These are phyloP conservation scores for Clonostachys rhizophaga DNA, from an alignment of 2,329 filamentous ascomycete genomes.

Conservation along the genomic window DNA sequence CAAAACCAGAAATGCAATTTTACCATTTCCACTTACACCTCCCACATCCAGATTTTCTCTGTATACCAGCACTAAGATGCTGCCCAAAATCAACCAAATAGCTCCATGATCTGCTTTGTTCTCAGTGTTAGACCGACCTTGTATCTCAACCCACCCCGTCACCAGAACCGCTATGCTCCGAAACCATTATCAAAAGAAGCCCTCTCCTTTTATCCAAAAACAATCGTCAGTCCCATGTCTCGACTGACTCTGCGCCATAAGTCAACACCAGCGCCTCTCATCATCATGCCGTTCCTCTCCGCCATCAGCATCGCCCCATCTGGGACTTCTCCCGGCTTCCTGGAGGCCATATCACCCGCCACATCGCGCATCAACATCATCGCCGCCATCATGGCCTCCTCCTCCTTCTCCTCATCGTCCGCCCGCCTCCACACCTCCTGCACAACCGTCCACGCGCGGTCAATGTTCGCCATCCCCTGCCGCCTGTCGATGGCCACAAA, in stretches of 20 bases:
- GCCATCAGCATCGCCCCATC: conserved; percentile 5
- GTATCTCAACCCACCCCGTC: too few species aligned
- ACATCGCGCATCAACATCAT: not conserved
- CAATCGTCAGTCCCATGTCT: conserved; percentile 54
- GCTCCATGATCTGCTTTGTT: too few species aligned
- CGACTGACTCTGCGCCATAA: conserved; percentile 53
- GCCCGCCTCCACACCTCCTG: conserved; percentile 56
- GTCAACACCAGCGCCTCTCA: conserved; percentile 21
- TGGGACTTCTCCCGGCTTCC: not conserved
- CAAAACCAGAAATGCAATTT: too few species aligned
- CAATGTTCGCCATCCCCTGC: conserved; percentile 64
- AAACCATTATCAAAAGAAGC: too few species aligned
- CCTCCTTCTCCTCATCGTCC: conserved; percentile 23
- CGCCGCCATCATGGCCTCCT: not conserved
- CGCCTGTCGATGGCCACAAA: conserved; percentile 49
- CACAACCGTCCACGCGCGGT: conserved; percentile 54
- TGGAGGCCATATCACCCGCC: not conserved
- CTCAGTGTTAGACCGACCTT: too few species aligned
- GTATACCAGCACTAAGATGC: too few species aligned
- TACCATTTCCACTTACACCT: too few species aligned
- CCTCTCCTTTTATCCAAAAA: conserved; percentile 43
- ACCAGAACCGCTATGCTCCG: too few species aligned
- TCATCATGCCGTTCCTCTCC: too few species aligned
- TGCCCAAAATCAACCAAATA: too few species aligned
- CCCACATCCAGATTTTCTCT: too few species aligned